These are phyloP conservation scores for Nakazawaea laoshanensis DNA, from an alignment of 805 yeast species.

Conservation along the genomic window DNA sequence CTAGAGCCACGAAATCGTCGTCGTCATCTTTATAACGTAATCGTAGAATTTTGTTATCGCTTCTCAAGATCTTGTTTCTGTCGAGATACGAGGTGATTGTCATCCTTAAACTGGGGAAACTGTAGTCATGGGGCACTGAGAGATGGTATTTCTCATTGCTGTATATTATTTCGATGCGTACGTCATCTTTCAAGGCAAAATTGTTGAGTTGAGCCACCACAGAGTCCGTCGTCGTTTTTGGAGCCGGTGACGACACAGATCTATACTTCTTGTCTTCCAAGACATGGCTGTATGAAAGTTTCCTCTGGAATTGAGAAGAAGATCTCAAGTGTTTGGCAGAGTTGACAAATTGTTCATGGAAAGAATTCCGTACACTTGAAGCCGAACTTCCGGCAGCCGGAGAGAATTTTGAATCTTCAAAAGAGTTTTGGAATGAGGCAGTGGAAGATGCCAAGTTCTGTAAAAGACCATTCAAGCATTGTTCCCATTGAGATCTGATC, in stretches of 20 bases:
- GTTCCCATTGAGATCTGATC: slow-evolving; percentile 73
- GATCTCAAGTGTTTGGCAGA: slow-evolving; percentile 11
- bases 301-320: slow-evolving; percentile 8
- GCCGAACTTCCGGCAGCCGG: slow-evolving; percentile 13
- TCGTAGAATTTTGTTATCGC: slow-evolving; percentile 30
- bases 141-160: slow-evolving; percentile 51
- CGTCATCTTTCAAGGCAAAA: slow-evolving; percentile 23
- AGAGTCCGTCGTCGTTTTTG: slow-evolving; percentile 1
- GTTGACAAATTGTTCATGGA: slow-evolving; percentile 12
- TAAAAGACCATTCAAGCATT: slow-evolving; percentile 35
- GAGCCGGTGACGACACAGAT: slow-evolving; percentile 23
- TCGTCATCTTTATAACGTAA: slow-evolving; percentile 90
- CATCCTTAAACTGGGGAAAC: slow-evolving; percentile 43
- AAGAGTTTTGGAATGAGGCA: slow-evolving; percentile 3
- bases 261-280: slow-evolving; percentile 19
- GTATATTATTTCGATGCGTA: slow-evolving; percentile 32
- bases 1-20: slow-evolving; percentile 83
- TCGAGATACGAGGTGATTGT: slow-evolving; percentile 51
- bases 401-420: slow-evolving; percentile 15
- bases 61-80: slow-evolving; percentile 34
- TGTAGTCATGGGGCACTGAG: slow-evolving; percentile 46
- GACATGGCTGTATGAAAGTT: background rate
- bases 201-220: slow-evolving; percentile 2
- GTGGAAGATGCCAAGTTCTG: slow-evolving; percentile 9
- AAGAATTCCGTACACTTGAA: slow-evolving; percentile 13